Evolutionary conservation across 257 asterid species (phyloP).

Genomic region (Solanum paucissectum): DNA sequence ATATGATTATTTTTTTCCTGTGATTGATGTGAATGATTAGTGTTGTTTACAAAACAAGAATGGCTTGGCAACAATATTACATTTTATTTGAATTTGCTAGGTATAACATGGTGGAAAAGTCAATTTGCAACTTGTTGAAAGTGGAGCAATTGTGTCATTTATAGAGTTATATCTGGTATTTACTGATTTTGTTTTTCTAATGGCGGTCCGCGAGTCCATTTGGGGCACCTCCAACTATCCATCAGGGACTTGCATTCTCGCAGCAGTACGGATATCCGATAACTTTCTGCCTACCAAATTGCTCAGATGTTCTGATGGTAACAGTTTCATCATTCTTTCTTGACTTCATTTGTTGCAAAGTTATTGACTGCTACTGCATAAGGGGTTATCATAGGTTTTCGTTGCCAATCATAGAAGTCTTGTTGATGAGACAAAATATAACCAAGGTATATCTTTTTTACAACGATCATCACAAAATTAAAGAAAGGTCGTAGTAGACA

Average conservation of each 20-base stretch:
- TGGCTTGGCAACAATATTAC: neutral
- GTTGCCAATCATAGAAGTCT: neutral
- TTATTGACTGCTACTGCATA: slow-evolving; percentile 21
- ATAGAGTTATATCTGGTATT: neutral
- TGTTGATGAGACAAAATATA: neutral
- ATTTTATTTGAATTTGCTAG: neutral
- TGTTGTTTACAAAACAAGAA: neutral
- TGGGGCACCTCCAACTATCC: neutral
- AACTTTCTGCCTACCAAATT: neutral
- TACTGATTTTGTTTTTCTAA: neutral
- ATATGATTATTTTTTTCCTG: neutral
- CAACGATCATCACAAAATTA: neutral
- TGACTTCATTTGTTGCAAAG: neutral
- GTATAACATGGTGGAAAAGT: neutral
- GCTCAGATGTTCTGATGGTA: neutral
- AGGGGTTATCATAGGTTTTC: slow-evolving; percentile 12
- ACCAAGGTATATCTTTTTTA: neutral
- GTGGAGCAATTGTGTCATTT: neutral
- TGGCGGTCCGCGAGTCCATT: neutral
- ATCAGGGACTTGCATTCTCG: neutral
- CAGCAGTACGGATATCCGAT: neutral
- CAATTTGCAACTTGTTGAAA: neutral
- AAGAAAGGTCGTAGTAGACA: neutral
- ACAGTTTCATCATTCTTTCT: neutral
- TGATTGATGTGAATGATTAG: neutral